phyloP scores from a whole-genome alignment of 495 filamentous ascomycete genomes.

The Penicillium silybi region DNA sequence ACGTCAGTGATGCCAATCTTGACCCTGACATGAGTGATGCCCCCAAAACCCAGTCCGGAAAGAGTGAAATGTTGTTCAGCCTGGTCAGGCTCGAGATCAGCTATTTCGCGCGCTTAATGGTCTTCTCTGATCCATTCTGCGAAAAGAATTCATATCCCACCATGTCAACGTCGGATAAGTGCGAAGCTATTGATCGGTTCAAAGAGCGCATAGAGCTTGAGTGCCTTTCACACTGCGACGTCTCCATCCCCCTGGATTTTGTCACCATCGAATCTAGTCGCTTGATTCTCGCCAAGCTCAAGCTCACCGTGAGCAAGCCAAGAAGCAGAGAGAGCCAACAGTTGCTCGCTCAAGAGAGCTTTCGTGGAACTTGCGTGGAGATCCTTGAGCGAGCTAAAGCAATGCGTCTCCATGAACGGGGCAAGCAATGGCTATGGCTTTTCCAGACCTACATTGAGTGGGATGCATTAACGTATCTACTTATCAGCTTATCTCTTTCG shows the following conservation, averaged over 20 bases:
- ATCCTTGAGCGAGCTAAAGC: constrained; percentile 46
- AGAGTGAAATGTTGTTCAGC: constrained; percentile 74
- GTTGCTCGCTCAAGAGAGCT: constrained; percentile 27
- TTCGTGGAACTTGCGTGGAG: constrained; percentile 35
- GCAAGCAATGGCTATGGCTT: constrained; percentile 43
- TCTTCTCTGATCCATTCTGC: constrained; percentile 24
- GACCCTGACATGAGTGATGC: constrained; percentile 52
- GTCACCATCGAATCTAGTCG: constrained; percentile 61
- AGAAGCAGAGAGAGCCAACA: constrained; percentile 13
- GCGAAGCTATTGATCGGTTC: constrained; percentile 53
- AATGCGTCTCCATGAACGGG: constrained; percentile 12
- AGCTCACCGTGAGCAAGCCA: constrained; percentile 54
- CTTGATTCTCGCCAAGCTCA: constrained; percentile 62
- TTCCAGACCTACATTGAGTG: constrained; percentile 76
- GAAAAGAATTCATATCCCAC: constrained; percentile 12
- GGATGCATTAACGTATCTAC: constrained; percentile 65
- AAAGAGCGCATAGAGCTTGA: constrained; percentile 56
- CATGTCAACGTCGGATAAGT: constrained; percentile 24
- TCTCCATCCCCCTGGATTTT: constrained; percentile 58
- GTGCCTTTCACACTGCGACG: constrained; percentile 56
- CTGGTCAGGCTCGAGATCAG: constrained; percentile 57
- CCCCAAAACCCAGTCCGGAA: constrained; percentile 46
- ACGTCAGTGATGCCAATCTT: constrained; percentile 68
- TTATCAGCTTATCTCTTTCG: constrained; percentile 60
- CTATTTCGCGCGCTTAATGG: constrained; percentile 28